phyloP scores from a whole-genome alignment of 306 rosid genomes.

The Hippophae rhamnoides region DNA sequence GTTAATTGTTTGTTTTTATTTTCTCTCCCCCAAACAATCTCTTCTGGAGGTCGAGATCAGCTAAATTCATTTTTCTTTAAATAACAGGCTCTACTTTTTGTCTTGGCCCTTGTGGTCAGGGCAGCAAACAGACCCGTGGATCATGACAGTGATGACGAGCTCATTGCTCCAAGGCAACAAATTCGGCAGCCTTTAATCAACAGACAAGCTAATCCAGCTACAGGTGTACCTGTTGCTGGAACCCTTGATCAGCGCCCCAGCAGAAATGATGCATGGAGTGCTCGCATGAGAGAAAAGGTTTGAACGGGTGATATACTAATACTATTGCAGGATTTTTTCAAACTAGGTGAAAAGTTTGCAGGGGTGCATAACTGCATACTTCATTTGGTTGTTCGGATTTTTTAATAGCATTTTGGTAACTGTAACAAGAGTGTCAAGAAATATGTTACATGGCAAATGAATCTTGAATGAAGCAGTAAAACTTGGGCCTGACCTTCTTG shows the following conservation, averaged over 20 bases:
- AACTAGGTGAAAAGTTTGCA: no score
- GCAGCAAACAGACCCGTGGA: constrained; percentile 69
- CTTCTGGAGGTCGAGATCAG: background rate
- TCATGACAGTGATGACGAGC: constrained; percentile 92
- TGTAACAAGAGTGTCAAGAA: no score
- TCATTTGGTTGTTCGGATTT: background rate
- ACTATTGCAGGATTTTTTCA: background rate
- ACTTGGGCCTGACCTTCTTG: no score
- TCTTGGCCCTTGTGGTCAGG: constrained; percentile 75
- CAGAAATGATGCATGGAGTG: constrained; percentile 97
- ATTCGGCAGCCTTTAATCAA: constrained; percentile 70
- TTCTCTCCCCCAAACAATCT: no score
- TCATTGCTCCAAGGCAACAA: constrained; percentile 61
- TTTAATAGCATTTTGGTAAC: no score
- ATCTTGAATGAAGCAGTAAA: no score
- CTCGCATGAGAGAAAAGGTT: constrained; percentile 99
- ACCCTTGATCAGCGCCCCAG: constrained; percentile 55
- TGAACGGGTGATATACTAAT: constrained; percentile 1
- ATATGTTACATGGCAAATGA: no score
- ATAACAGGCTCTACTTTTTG: constrained; percentile 81
- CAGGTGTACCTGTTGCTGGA: constrained; percentile 78
- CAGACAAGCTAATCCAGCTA: constrained; percentile 53
- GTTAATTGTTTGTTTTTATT: no score
- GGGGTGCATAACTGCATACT: no score
- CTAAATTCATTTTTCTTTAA: constrained; percentile 15